Evolutionary conservation across 106 monocot species (phyloP), one percentile per base, ranked within the genome.

Genomic region (Dioscorea dumetorum): DNA sequence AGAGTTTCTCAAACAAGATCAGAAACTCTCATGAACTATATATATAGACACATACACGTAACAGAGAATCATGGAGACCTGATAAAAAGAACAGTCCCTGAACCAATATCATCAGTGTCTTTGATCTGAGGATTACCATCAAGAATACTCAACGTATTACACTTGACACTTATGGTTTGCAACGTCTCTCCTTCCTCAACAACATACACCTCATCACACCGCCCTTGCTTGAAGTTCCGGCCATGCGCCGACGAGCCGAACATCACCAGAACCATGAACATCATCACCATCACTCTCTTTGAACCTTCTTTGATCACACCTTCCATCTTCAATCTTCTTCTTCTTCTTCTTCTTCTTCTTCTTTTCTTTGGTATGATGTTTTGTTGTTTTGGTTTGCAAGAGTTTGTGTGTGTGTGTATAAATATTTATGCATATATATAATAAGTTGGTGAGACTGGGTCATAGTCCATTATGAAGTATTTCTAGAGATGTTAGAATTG

Each of bases 131-230:
- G 71, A 50, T 77, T 77, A 14, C 72, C 71, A 22, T 77, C 77
- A 5, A 72, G 60, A 34, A 77, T 72, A 0, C 22, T 72, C 35
- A 50, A 24, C 1, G 60, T 34, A 22, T 61, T 49, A 52, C 77
- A 77, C 66, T 77, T 77, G 9, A 72, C 77, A 17, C 71, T 72
- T 20, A 77, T 77, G 23, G 77, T 77, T 48, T 77, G 77, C 20
- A 77, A 51, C 2, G 77, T 77, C 53, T 77, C 77, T 32, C 71
- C 77, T 53, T 77, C 71, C 33, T 67, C 33, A 17, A 66, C 77
- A 24, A 77, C 50, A 32, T 77, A 77, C 18, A 77, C 4, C 66
- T 72, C 72, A 19, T 72, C 67, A 50, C 71, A 77, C 16, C 49
- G 56, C 49, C 60, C 34, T 16, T 31, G 33, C 2, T 14, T 17